phyloP scores from a whole-genome alignment of 176 grass and related monocot species.

The Aegilops sharonensis region DNA sequence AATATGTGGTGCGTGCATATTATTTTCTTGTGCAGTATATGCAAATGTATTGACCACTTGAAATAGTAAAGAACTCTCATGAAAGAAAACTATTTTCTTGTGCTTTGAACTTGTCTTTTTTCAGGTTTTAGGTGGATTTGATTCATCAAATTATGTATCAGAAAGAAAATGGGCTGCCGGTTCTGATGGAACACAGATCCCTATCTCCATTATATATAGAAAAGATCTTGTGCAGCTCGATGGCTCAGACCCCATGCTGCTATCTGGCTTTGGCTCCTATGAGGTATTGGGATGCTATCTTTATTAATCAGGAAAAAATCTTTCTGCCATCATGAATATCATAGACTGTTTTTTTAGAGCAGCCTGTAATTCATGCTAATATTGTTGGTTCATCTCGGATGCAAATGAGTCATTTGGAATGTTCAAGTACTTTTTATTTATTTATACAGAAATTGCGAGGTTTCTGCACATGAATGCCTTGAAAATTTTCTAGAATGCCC shows the following conservation, averaged over 20 bases:
- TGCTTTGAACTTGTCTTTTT: conserved; percentile 22
- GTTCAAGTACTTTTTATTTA: neutral
- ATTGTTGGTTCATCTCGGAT: neutral
- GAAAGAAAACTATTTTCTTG: neutral
- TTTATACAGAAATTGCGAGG: neutral
- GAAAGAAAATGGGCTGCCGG: conserved; percentile 86
- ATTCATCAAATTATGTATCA: conserved; percentile 79
- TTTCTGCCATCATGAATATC: neutral
- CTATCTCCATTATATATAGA: conserved; percentile 90
- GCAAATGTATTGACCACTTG: neutral
- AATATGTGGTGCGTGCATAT: neutral
- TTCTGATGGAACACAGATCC: conserved; percentile 70
- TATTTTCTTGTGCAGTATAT: neutral
- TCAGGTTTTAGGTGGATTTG: conserved; percentile 84
- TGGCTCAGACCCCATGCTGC: conserved; percentile 80
- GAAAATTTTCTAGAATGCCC: neutral
- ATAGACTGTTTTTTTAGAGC: neutral
- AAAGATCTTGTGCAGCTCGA: conserved; percentile 78
- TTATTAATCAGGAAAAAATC: neutral
- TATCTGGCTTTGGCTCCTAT: conserved; percentile 91
- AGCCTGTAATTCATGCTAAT: neutral
- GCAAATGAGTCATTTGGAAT: conserved; percentile 15
- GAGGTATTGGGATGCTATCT: conserved; percentile 49
- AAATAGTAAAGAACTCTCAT: neutral
- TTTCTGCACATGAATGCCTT: neutral